Evolutionary conservation across 257 asterid genomes (phyloP).

Genomic region (Agastache rugosa): DNA sequence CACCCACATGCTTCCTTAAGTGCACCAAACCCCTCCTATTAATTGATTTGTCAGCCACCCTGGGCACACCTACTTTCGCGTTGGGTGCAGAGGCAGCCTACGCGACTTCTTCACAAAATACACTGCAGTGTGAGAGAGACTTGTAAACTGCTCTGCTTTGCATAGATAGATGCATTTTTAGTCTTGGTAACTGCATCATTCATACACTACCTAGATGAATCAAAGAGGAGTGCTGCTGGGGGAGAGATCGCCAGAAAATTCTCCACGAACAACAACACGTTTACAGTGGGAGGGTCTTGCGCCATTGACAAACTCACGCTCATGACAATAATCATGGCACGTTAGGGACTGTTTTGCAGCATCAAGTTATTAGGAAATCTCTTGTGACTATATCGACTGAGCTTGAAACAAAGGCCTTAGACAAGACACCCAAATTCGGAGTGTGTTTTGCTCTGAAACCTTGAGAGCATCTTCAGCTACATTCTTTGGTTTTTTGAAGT

Average conservation of each 20-base stretch:
- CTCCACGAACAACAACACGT: slow-evolving; percentile 67
- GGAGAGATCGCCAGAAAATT: slow-evolving; percentile 66
- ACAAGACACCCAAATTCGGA: slow-evolving; percentile 64
- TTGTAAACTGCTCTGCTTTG: not conserved
- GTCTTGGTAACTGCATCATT: slow-evolving; percentile 51
- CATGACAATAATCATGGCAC: slow-evolving; percentile 63
- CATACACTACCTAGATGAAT: slow-evolving; percentile 56
- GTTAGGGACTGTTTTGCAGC: slow-evolving; percentile 67
- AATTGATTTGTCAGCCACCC: slow-evolving; percentile 65
- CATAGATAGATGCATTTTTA: not conserved
- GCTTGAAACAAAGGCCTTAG: slow-evolving; percentile 67
- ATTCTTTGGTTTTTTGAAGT: slow-evolving; percentile 25
- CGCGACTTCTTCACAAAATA: slow-evolving; percentile 70
- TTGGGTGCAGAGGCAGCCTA: slow-evolving; percentile 88
- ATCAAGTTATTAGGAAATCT: slow-evolving; percentile 58
- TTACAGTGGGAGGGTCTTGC: slow-evolving; percentile 68
- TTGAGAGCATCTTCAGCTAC: slow-evolving; percentile 31
- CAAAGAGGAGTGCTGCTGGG: slow-evolving; percentile 58
- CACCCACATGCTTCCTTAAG: slow-evolving; percentile 76
- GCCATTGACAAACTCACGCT: slow-evolving; percentile 55
- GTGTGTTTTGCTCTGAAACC: slow-evolving; percentile 66
- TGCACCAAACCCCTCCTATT: slow-evolving; percentile 61
- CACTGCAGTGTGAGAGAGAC: slow-evolving; percentile 85
- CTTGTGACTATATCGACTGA: slow-evolving; percentile 62
- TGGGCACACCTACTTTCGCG: slow-evolving; percentile 82